Percentiles rank a stretch among this genome's conserved stretches.
Evolutionary conservation across 352 stramenopile genomes (phyloP).

Genomic region (Saprolegnia parasitica): DNA sequence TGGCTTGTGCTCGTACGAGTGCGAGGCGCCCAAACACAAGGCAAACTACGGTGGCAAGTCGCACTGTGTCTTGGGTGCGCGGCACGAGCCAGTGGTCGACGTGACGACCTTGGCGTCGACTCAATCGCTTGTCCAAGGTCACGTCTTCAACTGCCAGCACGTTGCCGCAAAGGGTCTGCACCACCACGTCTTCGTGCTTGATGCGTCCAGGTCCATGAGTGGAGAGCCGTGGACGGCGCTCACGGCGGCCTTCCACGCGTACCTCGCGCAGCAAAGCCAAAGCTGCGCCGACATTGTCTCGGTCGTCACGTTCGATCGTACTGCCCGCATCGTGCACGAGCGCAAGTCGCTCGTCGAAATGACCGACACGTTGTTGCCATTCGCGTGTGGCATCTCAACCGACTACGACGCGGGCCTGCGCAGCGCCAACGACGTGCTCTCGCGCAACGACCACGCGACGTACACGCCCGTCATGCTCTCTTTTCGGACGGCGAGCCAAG

Average conservation of each 20-base stretch:
- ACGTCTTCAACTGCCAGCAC: slow-evolving; percentile 76
- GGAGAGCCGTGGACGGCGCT: slow-evolving; percentile 53
- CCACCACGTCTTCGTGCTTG: slow-evolving; percentile 77
- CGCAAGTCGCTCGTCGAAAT: slow-evolving; percentile 47
- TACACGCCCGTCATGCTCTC: slow-evolving; percentile 70
- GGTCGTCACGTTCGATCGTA: slow-evolving; percentile 60
- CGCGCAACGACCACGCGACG: slow-evolving; percentile 47
- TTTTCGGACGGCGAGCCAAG: slow-evolving; percentile 63
- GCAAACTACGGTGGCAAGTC: slow-evolving; percentile 39
- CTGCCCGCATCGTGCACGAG: slow-evolving; percentile 48
- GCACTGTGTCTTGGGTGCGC: slow-evolving; percentile 58
- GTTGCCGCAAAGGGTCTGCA: slow-evolving; percentile 43
- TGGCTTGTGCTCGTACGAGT: slow-evolving; percentile 63
- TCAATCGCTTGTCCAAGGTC: slow-evolving; percentile 46
- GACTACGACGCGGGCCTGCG: slow-evolving; percentile 50
- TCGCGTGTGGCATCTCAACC: slow-evolving; percentile 46
- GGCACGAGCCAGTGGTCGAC: slow-evolving; percentile 40
- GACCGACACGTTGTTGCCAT: slow-evolving; percentile 32
- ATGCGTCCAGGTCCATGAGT: slow-evolving; percentile 71
- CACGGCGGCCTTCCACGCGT: slow-evolving; percentile 52
- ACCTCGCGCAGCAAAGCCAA: slow-evolving; percentile 50
- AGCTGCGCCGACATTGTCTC: slow-evolving; percentile 57
- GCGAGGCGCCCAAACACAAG: slow-evolving; percentile 55
- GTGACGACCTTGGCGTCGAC: neutral
- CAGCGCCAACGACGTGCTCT: slow-evolving; percentile 60